Evolutionary conservation across 169 alveolate species (phyloP).

Genomic region (Amoebophrya sp.): DNA sequence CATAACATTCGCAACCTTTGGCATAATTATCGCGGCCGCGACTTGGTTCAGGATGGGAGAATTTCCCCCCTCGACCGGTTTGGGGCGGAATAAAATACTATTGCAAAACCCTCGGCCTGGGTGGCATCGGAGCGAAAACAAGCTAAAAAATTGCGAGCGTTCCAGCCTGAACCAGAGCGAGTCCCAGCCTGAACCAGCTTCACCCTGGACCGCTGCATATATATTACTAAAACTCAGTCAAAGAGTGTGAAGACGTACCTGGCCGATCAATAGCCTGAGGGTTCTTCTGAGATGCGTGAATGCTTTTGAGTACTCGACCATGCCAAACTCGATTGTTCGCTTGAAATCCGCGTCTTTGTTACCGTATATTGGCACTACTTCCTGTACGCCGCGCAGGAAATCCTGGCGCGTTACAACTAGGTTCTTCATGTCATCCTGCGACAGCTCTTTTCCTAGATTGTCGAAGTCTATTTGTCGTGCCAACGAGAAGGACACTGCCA

Average conservation of each 20-base stretch:
- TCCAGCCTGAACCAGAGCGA: too few relatives aligned
- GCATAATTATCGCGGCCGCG: too few relatives aligned
- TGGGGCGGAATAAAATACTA: too few relatives aligned
- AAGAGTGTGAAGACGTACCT: neutral
- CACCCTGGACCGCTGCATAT: too few relatives aligned
- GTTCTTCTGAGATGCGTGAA: neutral
- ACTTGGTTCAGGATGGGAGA: too few relatives aligned
- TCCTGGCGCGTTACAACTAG: constrained; percentile 68
- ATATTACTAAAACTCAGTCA: too few relatives aligned
- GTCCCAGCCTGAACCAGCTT: too few relatives aligned
- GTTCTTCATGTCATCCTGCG: constrained; percentile 55
- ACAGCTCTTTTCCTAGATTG: neutral
- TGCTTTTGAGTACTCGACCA: neutral
- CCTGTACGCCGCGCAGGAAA: constrained; percentile 80
- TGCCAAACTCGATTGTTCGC: neutral
- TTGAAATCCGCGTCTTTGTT: constrained; percentile 61
- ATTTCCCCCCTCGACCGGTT: too few relatives aligned
- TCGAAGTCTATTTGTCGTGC: neutral
- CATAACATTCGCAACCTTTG: too few relatives aligned
- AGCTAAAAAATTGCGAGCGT: too few relatives aligned
- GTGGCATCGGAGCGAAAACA: too few relatives aligned
- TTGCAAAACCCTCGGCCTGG: too few relatives aligned
- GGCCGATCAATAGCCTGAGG: neutral
- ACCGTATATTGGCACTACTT: constrained; percentile 92
- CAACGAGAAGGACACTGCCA: constrained; percentile 36